Conservation (phyloP, 495 filamentous ascomycete genomes). For the Aspergillus hancockii region DNA sequence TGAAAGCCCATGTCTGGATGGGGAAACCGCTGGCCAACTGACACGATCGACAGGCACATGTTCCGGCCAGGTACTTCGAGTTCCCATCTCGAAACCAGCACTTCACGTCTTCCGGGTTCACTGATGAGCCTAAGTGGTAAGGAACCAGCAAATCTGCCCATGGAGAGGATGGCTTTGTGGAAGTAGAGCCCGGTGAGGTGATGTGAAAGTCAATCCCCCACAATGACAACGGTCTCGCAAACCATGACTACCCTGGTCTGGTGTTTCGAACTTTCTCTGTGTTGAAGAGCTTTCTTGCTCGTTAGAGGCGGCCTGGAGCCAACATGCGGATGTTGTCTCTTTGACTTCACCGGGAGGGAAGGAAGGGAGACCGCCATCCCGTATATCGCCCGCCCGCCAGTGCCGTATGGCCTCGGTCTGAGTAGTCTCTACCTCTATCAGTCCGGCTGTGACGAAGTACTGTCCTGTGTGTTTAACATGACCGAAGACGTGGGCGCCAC, state of each 20-base stretch:
- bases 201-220: conserved; percentile 48
- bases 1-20: conserved; percentile 67
- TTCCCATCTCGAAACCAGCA: conserved; percentile 53
- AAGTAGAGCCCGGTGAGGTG: conserved; percentile 41
- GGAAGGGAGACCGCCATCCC: conserved; percentile 58
- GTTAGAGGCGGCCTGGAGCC: conserved; percentile 18
- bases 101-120: conserved; percentile 45
- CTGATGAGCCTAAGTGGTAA: conserved; percentile 37
- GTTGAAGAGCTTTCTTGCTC: conserved; percentile 20
- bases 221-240: conserved; percentile 44
- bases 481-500: conserved; percentile 64
- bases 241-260: conserved; percentile 8
- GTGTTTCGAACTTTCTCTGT: not conserved
- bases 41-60: conserved; percentile 67
- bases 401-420: conserved; percentile 46
- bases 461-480: conserved; percentile 29
- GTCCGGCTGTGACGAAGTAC: conserved; percentile 47
- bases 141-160: conserved; percentile 57
- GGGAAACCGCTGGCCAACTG: conserved; percentile 64
- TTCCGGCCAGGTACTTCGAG: conserved; percentile 61
- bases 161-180: conserved; percentile 42
- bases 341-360: conserved; percentile 39
- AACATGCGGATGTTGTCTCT: conserved; percentile 18
- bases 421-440: conserved; percentile 35
- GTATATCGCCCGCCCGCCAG: conserved; percentile 49